A percentile compares a stretch with the other conserved stretches of the same genome.
These are phyloP conservation scores for Arachis hypogaea DNA, from an alignment of 306 rosid species.

Conservation along the genomic window DNA sequence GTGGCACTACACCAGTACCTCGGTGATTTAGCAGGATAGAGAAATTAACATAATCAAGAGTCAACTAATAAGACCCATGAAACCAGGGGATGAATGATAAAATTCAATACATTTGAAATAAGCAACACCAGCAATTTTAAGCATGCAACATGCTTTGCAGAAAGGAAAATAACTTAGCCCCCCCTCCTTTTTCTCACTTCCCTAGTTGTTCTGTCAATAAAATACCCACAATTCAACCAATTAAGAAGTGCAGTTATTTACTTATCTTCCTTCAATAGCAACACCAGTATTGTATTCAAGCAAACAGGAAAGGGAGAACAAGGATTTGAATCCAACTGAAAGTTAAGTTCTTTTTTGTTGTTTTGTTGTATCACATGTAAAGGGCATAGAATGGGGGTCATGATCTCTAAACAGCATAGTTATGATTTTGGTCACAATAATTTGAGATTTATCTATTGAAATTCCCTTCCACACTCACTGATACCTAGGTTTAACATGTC, in stretches of 20 bases:
- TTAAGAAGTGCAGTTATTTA: not conserved
- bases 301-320: not conserved
- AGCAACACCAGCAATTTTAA: not conserved
- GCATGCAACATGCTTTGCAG: not conserved
- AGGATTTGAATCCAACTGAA: not conserved
- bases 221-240: not conserved
- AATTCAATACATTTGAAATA: not conserved
- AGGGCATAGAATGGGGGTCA: not conserved
- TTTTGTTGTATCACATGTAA: not conserved
- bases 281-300: not conserved
- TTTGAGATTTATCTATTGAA: not conserved
- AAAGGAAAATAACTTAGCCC: not conserved
- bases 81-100: not conserved
- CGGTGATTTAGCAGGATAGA: not conserved
- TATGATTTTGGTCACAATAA: not conserved
- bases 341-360: not conserved
- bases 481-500: not conserved
- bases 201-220: not conserved
- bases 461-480: not conserved
- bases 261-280: too few relatives aligned
- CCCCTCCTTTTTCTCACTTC: too few relatives aligned
- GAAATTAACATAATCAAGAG: constrained; percentile 2
- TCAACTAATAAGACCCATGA: not conserved
- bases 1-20: not conserved
- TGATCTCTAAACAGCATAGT: constrained; percentile 5